Conservation (phyloP, 139 green algal genomes). For the Chlamydomonas urium region DNA sequence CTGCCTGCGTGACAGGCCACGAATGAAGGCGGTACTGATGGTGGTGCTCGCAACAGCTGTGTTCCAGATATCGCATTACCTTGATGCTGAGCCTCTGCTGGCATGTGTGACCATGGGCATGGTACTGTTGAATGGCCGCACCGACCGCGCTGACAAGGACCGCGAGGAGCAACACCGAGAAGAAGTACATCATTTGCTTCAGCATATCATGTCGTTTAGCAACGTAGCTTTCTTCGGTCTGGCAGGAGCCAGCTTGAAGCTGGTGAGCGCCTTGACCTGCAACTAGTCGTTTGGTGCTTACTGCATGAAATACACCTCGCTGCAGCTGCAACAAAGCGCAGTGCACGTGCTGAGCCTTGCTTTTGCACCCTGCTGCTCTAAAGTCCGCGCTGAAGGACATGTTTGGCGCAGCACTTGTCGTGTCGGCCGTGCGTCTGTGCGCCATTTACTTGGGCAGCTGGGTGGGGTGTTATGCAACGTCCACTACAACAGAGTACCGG, state of each 20-base stretch:
- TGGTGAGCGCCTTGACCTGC: conserved; percentile 28
- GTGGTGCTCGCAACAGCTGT: conserved; percentile 25
- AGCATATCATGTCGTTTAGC: conserved; percentile 53
- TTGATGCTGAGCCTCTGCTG: conserved; percentile 78
- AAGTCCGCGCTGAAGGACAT: conserved; percentile 59
- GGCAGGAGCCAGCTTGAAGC: conserved; percentile 68
- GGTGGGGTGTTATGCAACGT: conserved; percentile 51
- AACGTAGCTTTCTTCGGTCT: conserved; percentile 85
- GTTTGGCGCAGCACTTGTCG: conserved; percentile 49
- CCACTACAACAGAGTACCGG: conserved; percentile 35
- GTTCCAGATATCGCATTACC: conserved; percentile 40
- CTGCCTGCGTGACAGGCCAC: too few species aligned
- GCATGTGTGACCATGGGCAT: conserved; percentile 75
- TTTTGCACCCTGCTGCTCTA: too few species aligned
- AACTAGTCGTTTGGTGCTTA: too few species aligned
- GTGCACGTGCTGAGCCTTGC: too few species aligned
- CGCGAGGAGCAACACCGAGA: conserved; percentile 8
- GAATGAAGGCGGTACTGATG: conserved; percentile 27
- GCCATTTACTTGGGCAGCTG: conserved; percentile 64
- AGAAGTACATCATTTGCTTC: conserved; percentile 3
- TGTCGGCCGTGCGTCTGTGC: conserved; percentile 53
- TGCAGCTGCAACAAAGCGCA: too few species aligned
- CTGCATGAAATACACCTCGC: too few species aligned
- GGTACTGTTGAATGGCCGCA: conserved; percentile 59
- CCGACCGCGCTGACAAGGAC: conserved; percentile 31